Evolutionary conservation across 257 asterid genomes (phyloP), one percentile per base, ranked within the genome.

Genomic region (Fraxinus anomala): DNA sequence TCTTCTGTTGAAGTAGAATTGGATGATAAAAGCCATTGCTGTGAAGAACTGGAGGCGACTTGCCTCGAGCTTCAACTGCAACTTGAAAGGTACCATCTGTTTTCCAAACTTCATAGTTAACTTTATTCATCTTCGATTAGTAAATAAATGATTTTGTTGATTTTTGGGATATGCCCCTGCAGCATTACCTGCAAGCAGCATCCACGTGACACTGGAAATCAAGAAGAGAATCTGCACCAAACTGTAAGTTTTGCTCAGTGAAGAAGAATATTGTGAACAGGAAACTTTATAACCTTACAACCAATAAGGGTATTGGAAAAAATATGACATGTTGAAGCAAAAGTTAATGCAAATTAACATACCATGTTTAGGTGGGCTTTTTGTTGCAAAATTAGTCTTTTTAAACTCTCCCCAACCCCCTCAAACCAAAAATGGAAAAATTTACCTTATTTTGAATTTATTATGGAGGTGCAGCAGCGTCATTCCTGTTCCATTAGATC

Each of bases 31-130:
- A 85, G 73, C 19, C 94, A 84, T 17, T 80, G 85, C 68, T 95
- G 94, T 77, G 89, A 89, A 76, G 97, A 92, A 72, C 70, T 95
- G 67, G 97, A 92, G 81, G 94, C 87, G 66, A 88, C 91, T 3
- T 90, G 96, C 76, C 90, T 90, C 33, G 98, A 95, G 81, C 98
- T 92, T 83, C 97, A 88, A 82, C 91, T 95, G 63, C 96, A 90
- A 72, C 97, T 94, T n/a, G 89, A 91, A 82, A 93, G 99, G 98
- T 91, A 80, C 40, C 19, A 28, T 36, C n/a, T 2, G 7, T 44
- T 21, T 37, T 33, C 14, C 17, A 21, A 28, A 73, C 4, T 74
- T 51, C 39, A 17, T 67, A 13, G 28, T 10, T n/a, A 37, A 56
- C 21, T 56, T 14, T 42, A 19, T 26, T 31, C 13, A 19, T 36